phyloP scores from a whole-genome alignment of 768 basidiomycete genomes.

The Chalciporus pseudorubinellus region DNA sequence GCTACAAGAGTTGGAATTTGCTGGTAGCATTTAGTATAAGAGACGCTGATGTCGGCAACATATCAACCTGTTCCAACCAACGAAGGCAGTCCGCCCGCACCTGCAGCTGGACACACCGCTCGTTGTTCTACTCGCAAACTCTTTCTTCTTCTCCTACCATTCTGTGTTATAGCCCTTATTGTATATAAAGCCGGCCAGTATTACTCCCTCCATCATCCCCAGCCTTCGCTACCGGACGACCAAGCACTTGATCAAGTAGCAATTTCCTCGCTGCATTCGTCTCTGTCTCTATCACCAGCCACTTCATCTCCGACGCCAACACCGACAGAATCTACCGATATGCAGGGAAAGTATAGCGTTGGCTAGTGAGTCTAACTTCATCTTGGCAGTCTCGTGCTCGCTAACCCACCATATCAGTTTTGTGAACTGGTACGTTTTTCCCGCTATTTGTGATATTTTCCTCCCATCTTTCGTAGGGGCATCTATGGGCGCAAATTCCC shows the following conservation, averaged over 20 bases:
- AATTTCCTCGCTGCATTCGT: constrained; percentile 5
- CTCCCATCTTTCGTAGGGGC: constrained; percentile 53
- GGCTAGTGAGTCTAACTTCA: constrained; percentile 63
- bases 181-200: constrained; percentile 43
- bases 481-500: constrained; percentile 94
- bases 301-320: constrained; percentile 7
- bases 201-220: constrained; percentile 28
- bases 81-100: constrained; percentile 16
- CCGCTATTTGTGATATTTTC: neutral
- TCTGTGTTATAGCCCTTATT: constrained; percentile 38
- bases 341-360: constrained; percentile 65
- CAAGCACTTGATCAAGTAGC: constrained; percentile 17
- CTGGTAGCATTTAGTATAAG: constrained; percentile 10
- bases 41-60: constrained; percentile 16
- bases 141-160: constrained; percentile 34
- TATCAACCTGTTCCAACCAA: constrained; percentile 21
- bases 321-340: constrained; percentile 34
- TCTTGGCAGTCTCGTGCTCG: constrained; percentile 4
- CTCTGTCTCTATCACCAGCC: constrained; percentile 6
- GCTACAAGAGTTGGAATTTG: constrained; percentile 18
- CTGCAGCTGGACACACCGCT: constrained; percentile 21
- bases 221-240: constrained; percentile 5
- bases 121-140: constrained; percentile 29
- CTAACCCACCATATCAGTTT: constrained; percentile 44
- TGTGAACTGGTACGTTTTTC: constrained; percentile 62